A percentile compares a stretch with the other conserved stretches of the same genome.
These are phyloP conservation scores for Schwanniomyces yamadae DNA, from an alignment of 805 yeast genomes.

Conservation along the genomic window DNA sequence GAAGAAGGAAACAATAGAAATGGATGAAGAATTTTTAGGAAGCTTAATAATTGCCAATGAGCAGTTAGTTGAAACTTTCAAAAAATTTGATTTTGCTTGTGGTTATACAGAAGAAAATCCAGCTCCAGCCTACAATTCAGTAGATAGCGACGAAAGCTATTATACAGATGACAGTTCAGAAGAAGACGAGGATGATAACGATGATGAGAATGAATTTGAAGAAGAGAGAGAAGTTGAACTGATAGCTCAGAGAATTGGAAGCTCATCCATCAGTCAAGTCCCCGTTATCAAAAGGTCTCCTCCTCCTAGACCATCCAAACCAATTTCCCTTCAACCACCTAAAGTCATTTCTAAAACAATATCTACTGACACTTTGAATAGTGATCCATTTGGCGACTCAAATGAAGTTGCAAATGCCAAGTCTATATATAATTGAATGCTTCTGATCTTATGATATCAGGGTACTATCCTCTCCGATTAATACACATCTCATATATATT, in stretches of 20 bases:
- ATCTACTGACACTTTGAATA: constrained; percentile 25
- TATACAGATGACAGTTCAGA: constrained; percentile 41
- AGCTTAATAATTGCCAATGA: constrained; percentile 87
- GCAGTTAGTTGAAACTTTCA: constrained; percentile 73
- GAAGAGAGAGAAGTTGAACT: not conserved
- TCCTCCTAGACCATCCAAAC: constrained; percentile 30
- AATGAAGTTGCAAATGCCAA: constrained; percentile 14
- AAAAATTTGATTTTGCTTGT: constrained; percentile 59
- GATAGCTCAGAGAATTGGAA: constrained; percentile 8
- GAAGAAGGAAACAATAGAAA: constrained; percentile 22
- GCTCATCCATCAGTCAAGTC: constrained; percentile 4
- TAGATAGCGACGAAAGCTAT: constrained; percentile 24
- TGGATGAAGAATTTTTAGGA: constrained; percentile 84
- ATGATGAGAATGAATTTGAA: constrained; percentile 23
- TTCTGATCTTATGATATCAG: not conserved
- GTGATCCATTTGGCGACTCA: constrained; percentile 42
- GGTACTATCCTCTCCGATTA: not conserved
- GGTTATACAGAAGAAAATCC: constrained; percentile 41
- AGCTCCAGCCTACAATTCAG: constrained; percentile 32
- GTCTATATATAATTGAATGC: not conserved
- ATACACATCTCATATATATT: too few species aligned
- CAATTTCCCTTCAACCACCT: constrained; percentile 12
- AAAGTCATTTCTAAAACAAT: constrained; percentile 19
- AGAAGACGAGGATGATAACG: constrained; percentile 34
- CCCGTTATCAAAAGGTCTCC: constrained; percentile 13